Evolutionary conservation across 106 monocot genomes (phyloP), one percentile per base, ranked within the genome.

Genomic region (Triglochin maritima): DNA sequence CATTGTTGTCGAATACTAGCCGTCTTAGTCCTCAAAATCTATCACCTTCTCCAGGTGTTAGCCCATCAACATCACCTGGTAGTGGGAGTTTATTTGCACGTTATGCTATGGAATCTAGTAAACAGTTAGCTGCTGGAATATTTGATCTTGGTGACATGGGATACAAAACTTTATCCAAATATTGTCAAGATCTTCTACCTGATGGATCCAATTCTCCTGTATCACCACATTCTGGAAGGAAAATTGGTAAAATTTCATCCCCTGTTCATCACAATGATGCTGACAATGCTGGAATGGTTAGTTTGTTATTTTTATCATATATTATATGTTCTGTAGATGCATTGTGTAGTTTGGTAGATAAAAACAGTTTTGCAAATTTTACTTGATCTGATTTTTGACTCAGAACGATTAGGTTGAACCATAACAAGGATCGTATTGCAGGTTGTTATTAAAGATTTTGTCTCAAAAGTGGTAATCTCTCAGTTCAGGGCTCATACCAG

Each of bases 71-170:
- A 55, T 90, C 90, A 55, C 95, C 95, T 50, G 67, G 95, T 49
- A 86, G 68, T 79, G 90, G 95, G 12, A 88, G 67, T 64, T 83
- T 96, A 61, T 90, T 96, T 82, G 90, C 95, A 75, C 85, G 90
- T 52, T 98, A 98, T 84, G 96, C 96, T 47, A 84, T 98, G 88
- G 96, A 98, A 71, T 91, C 91, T 12, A 98, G 88, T 57, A 98
- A 98, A 76, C 91, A 88, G 13, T 71, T 98, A 56, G 96, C 96
- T 75, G 80, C 85, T 79, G 95, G 95, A 63, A 81, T 96, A 69
- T 79, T 90, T 47, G 87, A 85, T 78, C 77, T 95, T 49, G 85
- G 95, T 67, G 95, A 96, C 60, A 90, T 85, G 87, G 85, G 90
- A 56, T 90, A 88, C 57, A 96, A 88, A 71, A 96, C 90, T 7